These are phyloP conservation scores for Colletotrichum brevisporum DNA, from an alignment of 2,329 filamentous ascomycete species.

Conservation along the genomic window DNA sequence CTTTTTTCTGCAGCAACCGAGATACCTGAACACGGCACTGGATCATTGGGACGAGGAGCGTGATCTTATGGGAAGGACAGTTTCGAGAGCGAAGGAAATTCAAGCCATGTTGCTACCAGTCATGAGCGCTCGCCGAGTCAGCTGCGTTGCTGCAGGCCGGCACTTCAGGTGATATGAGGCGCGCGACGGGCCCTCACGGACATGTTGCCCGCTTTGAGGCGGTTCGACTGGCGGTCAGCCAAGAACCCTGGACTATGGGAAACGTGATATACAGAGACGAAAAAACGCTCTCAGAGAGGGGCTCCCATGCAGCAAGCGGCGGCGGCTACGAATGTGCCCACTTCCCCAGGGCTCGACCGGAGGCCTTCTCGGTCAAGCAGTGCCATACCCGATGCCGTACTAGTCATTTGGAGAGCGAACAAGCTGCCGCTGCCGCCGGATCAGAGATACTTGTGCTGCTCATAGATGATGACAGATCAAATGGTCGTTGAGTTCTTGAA, in stretches of 20 bases:
- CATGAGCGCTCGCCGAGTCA: conserved; percentile 17
- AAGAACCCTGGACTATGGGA: conserved; percentile 7
- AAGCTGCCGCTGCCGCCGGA: neutral
- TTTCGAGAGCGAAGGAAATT: conserved; percentile 35
- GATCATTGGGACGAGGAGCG: conserved; percentile 20
- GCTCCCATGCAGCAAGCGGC: neutral
- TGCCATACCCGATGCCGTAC: neutral
- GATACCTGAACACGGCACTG: conserved; percentile 37
- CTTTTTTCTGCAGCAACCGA: conserved; percentile 34
- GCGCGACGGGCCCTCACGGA: conserved; percentile 23
- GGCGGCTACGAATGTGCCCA: conserved; percentile 14
- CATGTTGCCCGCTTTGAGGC: conserved; percentile 8
- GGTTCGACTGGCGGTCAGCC: conserved; percentile 27
- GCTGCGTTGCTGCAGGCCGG: conserved; percentile 10
- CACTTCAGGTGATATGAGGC: neutral
- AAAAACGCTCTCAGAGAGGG: conserved; percentile 2
- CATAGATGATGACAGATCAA: conserved; percentile 1
- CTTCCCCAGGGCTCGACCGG: neutral
- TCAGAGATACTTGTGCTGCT: conserved; percentile 1
- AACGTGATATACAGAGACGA: conserved; percentile 11
- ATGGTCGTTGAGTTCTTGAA: conserved; percentile 27
- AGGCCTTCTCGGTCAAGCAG: neutral
- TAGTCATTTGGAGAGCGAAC: neutral
- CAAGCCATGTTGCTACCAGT: conserved; percentile 34
- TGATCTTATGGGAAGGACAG: conserved; percentile 21